Evolutionary conservation across 805 yeast genomes (phyloP), one percentile per base, ranked within the genome.

Genomic region (Kluyveromyces aestuarii): DNA sequence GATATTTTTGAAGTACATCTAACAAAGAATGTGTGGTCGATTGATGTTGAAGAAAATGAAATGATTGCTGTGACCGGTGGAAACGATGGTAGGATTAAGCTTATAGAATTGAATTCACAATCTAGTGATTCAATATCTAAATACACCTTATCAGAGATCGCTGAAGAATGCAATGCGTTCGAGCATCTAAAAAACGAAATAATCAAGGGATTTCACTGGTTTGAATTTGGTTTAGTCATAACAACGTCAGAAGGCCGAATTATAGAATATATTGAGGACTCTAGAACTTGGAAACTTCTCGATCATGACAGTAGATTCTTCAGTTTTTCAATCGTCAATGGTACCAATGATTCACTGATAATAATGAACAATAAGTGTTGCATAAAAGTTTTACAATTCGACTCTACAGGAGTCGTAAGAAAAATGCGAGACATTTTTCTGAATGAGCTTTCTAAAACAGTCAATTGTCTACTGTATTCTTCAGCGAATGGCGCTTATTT

Each of bases 1-100:
- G 66, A 64, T 10, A 70, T 80, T 1, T 75, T 77, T 55, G 87
- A 84, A 46, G 79, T 83, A 19, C 97, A 90, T 61, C 72, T 77
- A 35, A 96, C 95, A 2, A 84, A 93, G 62, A 91, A 87, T 59
- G 77, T 85, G 1, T 93, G 98, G 99, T 79, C 87, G 21, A 77
- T 84, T 2, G 86, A 80, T 55, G 72, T 80, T 0, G 72, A 74
- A 41, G 72, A 71, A 33, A 57, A 61, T 0, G 59, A 68, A 18
- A 62, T 71, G 45, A 55, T 82, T 2, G 81, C 84, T 8, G 89
- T 81, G 2, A 86, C 96, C 11, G 93, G 96, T 40, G 99, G 99
- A 37, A 95, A 95, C 38, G 99, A 93, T 67, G 97, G 97, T 0
- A 77, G 85, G 55, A 66, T 90, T 1, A 74, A 85, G 53, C 55